Conservation (phyloP, 805 yeast species). For the Schwanniomyces polymorphus region DNA sequence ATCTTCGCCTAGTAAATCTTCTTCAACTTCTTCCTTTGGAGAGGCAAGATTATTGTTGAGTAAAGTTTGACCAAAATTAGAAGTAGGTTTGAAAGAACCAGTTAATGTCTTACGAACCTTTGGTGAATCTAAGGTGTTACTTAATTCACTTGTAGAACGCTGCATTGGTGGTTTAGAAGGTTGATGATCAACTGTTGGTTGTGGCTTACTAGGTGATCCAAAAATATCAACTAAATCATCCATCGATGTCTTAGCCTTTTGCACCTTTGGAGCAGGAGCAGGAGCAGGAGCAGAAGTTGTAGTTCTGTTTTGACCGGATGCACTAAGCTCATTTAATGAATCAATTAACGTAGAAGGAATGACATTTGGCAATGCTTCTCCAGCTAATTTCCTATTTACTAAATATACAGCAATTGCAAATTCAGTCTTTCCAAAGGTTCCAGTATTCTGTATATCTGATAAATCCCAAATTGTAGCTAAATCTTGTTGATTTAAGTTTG, state of each 20-base stretch:
- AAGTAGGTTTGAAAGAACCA: slow-evolving; percentile 72
- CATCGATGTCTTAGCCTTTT: slow-evolving; percentile 45
- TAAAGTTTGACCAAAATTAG: slow-evolving; percentile 81
- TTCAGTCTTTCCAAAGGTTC: slow-evolving; percentile 75
- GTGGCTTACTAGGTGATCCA: slow-evolving; percentile 25
- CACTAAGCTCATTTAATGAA: slow-evolving; percentile 18
- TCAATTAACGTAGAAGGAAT: slow-evolving; percentile 65
- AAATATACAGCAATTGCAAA: slow-evolving; percentile 93
- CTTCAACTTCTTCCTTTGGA: slow-evolving; percentile 16
- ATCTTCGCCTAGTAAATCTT: slow-evolving; percentile 37
- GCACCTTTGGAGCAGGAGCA: slow-evolving; percentile 8
- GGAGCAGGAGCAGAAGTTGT: slow-evolving; percentile 6
- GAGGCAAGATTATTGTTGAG: slow-evolving; percentile 24
- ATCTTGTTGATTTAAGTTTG: slow-evolving; percentile 79
- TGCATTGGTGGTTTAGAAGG: slow-evolving; percentile 15
- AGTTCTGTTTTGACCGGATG: slow-evolving; percentile 1
- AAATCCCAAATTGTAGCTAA: slow-evolving; percentile 94
- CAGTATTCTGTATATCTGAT: slow-evolving; percentile 85
- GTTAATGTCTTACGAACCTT: slow-evolving; percentile 32
- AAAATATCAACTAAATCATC: slow-evolving; percentile 62
- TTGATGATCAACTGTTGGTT: slow-evolving; percentile 11
- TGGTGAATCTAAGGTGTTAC: slow-evolving; percentile 13
- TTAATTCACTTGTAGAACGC: slow-evolving; percentile 27
- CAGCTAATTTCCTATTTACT: slow-evolving; percentile 81
- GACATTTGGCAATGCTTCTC: slow-evolving; percentile 72